Conservation (phyloP, 2,329 filamentous ascomycete species). For the Microdochium paspali region DNA sequence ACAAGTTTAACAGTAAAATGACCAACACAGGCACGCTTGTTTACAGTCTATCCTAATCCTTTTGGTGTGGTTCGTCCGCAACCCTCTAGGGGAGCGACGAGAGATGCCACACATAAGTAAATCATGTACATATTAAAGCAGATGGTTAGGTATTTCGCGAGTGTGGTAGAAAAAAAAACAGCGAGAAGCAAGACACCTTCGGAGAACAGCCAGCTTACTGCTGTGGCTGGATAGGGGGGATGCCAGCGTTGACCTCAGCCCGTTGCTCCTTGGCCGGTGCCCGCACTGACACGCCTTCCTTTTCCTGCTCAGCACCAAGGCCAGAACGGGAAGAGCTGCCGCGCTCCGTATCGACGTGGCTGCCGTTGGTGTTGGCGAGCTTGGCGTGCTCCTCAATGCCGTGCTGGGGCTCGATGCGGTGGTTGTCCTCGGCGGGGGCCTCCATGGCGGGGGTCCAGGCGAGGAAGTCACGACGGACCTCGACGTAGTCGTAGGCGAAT, state of each 20-base stretch:
- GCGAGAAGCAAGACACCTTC: not conserved
- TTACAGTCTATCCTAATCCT: not conserved
- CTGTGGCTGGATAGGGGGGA: not conserved
- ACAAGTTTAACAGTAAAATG: too few species aligned
- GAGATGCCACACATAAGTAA: not conserved
- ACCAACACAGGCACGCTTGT: too few species aligned
- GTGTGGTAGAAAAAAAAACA: not conserved
- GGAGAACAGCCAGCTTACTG: not conserved
- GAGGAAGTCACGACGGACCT: conserved; percentile 80
- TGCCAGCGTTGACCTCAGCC: conserved; percentile 7
- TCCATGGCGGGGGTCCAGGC: conserved; percentile 73
- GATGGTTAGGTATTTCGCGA: not conserved
- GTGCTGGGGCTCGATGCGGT: conserved; percentile 56
- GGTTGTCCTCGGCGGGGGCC: conserved; percentile 50
- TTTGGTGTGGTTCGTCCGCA: not conserved
- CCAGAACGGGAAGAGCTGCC: conserved; percentile 12
- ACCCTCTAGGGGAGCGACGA: not conserved
- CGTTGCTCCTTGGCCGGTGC: conserved; percentile 14
- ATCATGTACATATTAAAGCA: not conserved
- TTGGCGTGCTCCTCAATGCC: conserved; percentile 63
- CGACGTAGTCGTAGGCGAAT: conserved; percentile 85
- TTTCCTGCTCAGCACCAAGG: conserved; percentile 26
- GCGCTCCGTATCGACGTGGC: not conserved
- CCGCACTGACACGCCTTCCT: conserved; percentile 16
- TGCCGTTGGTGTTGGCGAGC: conserved; percentile 49